A percentile compares a stretch with the other conserved stretches of the same genome.
Conservation (phyloP, 768 basidiomycete genomes). For the Termitomyces sp. region DNA sequence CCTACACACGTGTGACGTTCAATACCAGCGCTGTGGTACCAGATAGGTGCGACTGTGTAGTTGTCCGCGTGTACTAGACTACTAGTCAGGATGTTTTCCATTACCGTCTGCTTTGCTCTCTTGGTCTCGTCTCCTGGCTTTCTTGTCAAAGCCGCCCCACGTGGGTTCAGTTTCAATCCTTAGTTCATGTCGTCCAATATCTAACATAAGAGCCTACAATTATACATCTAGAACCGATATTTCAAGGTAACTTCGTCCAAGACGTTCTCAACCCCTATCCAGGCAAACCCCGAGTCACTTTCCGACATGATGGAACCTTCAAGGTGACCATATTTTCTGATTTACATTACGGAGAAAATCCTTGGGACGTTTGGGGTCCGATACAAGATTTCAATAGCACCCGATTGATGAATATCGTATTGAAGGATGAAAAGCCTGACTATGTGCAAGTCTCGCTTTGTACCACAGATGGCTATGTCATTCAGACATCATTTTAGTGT, state of each 20-base stretch:
- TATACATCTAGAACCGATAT: background rate
- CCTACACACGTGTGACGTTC: background rate
- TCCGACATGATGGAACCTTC: conserved; percentile 56
- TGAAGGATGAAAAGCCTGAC: conserved; percentile 57
- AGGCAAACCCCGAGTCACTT: conserved; percentile 41
- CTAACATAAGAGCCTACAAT: background rate
- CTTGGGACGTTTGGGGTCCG: conserved; percentile 64
- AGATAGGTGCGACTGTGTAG: background rate
- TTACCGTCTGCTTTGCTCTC: background rate
- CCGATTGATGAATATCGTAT: conserved; percentile 48
- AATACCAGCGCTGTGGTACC: background rate
- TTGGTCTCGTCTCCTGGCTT: background rate
- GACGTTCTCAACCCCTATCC: conserved; percentile 31
- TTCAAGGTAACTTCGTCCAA: background rate
- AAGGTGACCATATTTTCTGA: conserved; percentile 73
- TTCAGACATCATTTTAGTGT: conserved; percentile 34
- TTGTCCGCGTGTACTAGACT: too few species aligned
- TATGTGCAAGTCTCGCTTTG: conserved; percentile 47
- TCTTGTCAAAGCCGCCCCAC: conserved; percentile 2
- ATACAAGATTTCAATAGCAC: conserved; percentile 62
- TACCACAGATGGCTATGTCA: background rate
- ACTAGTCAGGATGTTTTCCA: background rate
- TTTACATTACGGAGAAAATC: conserved; percentile 72
- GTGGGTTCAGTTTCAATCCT: background rate
- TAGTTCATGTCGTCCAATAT: too few species aligned